phyloP scores from a whole-genome alignment of 805 yeast species.

The Nakazawaea populi region DNA sequence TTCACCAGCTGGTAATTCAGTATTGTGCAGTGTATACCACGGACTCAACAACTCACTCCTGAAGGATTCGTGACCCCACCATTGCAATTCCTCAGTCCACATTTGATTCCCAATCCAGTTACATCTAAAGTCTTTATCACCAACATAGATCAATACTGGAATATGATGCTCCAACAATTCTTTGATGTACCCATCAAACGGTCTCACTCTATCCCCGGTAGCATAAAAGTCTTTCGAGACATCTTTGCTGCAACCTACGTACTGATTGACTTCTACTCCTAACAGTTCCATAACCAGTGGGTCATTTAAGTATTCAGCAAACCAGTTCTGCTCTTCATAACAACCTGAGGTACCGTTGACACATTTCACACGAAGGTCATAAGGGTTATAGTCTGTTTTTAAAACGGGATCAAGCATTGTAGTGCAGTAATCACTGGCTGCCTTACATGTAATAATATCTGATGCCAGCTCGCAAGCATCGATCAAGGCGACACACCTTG shows the following conservation, averaged over 20 bases:
- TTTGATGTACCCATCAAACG: constrained; percentile 72
- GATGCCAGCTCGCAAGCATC: constrained; percentile 71
- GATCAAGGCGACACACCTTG: constrained; percentile 72
- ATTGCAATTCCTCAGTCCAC: constrained; percentile 73
- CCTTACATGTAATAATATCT: constrained; percentile 80
- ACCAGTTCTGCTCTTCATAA: constrained; percentile 67
- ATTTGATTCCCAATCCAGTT: constrained; percentile 94
- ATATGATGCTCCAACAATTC: constrained; percentile 64
- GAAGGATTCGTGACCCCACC: constrained; percentile 53
- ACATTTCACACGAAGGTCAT: constrained; percentile 81
- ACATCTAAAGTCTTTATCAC: constrained; percentile 93
- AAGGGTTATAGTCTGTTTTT: constrained; percentile 82
- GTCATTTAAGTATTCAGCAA: constrained; percentile 73
- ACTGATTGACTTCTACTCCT: constrained; percentile 84
- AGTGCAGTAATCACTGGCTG: constrained; percentile 87
- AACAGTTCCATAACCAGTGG: constrained; percentile 72
- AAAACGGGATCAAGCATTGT: constrained; percentile 78
- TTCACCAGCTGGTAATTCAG: constrained; percentile 27
- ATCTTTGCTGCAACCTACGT: constrained; percentile 70
- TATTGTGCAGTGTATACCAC: constrained; percentile 21
- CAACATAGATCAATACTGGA: constrained; percentile 89
- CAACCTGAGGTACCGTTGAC: constrained; percentile 54
- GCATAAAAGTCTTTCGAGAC: constrained; percentile 74
- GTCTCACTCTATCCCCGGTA: constrained; percentile 89
- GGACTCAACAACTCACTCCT: constrained; percentile 6